These are phyloP conservation scores for Myrica gale DNA, from an alignment of 306 rosid species.

Conservation along the genomic window DNA sequence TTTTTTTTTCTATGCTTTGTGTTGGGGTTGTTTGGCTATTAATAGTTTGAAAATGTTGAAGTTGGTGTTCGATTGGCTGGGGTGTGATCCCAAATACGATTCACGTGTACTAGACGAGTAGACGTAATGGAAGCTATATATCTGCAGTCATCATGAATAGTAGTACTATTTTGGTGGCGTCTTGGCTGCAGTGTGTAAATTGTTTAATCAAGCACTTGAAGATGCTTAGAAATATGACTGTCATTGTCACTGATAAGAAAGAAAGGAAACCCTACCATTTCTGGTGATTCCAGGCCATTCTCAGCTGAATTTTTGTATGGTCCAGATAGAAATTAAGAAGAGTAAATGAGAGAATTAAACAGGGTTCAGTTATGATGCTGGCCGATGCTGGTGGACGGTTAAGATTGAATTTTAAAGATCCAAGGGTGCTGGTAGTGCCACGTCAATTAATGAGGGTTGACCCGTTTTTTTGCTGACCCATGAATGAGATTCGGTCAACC, in stretches of 20 bases:
- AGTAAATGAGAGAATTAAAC: too few species aligned
- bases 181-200: neutral
- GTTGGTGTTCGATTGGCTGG: slow-evolving; percentile 13
- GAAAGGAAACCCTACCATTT: neutral
- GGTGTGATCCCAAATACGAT: slow-evolving; percentile 13
- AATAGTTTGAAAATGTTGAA: slow-evolving; percentile 15
- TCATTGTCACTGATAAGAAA: slow-evolving; percentile 13
- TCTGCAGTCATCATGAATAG: neutral
- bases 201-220: slow-evolving; percentile 13
- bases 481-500: too few species aligned
- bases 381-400: too few species aligned
- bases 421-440: too few species aligned
- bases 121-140: slow-evolving; percentile 26
- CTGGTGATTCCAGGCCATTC: slow-evolving; percentile 4
- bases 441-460: too few species aligned
- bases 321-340: too few species aligned
- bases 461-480: too few species aligned
- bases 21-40: slow-evolving; percentile 22
- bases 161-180: slow-evolving; percentile 13
- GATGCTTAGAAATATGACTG: slow-evolving; percentile 7
- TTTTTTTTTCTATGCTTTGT: slow-evolving; percentile 15
- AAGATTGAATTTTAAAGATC: too few species aligned
- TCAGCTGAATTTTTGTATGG: neutral
- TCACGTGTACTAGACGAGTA: slow-evolving; percentile 38
- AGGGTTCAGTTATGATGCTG: too few species aligned